phyloP scores from a whole-genome alignment of 331 rosid genomes.

The Pyrus hybrid region DNA sequence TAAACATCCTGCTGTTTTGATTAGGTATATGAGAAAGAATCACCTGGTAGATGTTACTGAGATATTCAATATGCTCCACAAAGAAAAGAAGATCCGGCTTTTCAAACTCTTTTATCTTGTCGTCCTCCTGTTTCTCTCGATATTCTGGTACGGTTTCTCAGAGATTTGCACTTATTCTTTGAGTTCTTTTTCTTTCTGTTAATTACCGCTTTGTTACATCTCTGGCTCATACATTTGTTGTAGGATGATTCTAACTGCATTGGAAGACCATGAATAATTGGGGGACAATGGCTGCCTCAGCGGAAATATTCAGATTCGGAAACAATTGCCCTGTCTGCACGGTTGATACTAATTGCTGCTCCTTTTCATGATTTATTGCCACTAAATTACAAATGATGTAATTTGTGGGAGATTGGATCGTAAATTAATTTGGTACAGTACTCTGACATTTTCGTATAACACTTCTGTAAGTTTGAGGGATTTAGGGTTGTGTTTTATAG shows the following conservation, averaged over 20 bases:
- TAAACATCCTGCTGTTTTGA: conserved; percentile 5
- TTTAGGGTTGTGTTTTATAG: too few species aligned
- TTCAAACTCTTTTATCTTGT: conserved; percentile 75
- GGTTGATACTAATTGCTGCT: conserved; percentile 9
- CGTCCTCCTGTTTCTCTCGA: conserved; percentile 62
- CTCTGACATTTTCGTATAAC: too few species aligned
- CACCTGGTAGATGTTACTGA: conserved; percentile 87
- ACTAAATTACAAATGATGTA: too few species aligned
- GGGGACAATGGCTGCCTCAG: conserved; percentile 9
- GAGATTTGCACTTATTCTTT: conserved; percentile 9
- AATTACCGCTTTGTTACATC: background rate
- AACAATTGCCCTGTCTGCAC: background rate
- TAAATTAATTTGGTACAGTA: too few species aligned
- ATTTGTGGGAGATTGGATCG: too few species aligned
- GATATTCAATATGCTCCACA: conserved; percentile 73
- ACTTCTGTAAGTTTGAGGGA: too few species aligned
- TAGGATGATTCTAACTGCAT: conserved; percentile 71
- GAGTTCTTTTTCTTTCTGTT: background rate
- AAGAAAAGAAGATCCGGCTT: conserved; percentile 89
- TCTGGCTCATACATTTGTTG: conserved; percentile 15
- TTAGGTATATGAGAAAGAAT: conserved; percentile 47
- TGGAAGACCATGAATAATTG: conserved; percentile 43
- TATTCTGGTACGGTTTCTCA: conserved; percentile 56
- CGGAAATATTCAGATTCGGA: background rate
- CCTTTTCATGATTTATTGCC: too few species aligned